Evolutionary conservation across 2,329 filamentous ascomycete species (phyloP), one percentile per base, ranked within the genome.

Genomic region (Alternaria tenuissima): DNA sequence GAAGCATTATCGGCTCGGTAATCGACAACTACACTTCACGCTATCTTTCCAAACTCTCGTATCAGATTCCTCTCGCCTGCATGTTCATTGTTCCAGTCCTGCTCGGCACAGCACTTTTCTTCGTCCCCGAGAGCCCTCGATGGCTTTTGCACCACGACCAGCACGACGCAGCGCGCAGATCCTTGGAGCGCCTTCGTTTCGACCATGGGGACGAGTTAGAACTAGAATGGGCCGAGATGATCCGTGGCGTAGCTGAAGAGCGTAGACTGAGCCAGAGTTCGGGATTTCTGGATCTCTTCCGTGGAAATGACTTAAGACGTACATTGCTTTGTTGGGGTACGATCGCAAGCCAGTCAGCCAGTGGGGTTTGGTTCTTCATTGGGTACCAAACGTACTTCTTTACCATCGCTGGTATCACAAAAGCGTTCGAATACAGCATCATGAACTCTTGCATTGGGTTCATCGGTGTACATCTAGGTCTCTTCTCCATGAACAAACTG

Each of bases 51-150:
- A 69, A 68, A 43, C 43, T 56, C 3, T 64, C 69, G 20, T 82
- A 80, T 61, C 70, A 76, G 28, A 83, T 86, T 24, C 83, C 84
- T 0, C 72, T 86, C 2, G 75, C 82, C 57, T 81, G 86, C 65
- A 84, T 87, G 36, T 83, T 82, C 81, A 73, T 85, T 49, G 81
- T 86, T 4, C 84, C 84, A 0, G 72, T 77, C 4, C 59, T 85
- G n/a, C 74, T 86, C 47, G 72, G 79, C 1, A 67, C 81, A 0
- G 82, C 61, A 0, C 62, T 76, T 0, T 67, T 69, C 47, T 70
- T 72, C 60, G 66, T 74, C 0, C 70, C 71, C 1, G 73, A 76
- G 48, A 68, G 62, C 32, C 84, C 84, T 2, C 77, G 84, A 20
- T 86, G 83, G 71, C 72, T 73, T 1, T 49, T 75, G 0, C 62